These are phyloP conservation scores for Azolla pinnata DNA, from an alignment of 75 land plant species.

Conservation along the genomic window DNA sequence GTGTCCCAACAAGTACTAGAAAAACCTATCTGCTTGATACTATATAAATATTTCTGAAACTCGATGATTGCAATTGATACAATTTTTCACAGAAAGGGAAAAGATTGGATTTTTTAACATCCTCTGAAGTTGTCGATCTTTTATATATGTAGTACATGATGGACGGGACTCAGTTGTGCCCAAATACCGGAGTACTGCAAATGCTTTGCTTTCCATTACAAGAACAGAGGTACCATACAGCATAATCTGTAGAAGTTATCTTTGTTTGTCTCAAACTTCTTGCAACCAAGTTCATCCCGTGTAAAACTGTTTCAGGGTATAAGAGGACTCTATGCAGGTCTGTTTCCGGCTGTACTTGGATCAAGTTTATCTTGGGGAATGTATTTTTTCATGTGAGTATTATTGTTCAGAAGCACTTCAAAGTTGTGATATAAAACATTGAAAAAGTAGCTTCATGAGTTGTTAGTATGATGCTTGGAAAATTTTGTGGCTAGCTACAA, in stretches of 20 bases:
- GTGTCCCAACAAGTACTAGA: no score
- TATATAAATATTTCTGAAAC: no score
- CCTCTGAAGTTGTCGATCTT: background rate
- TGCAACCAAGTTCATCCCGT: no score
- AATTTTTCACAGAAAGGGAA: no score
- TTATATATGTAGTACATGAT: conserved; percentile 50
- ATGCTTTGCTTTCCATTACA: conserved; percentile 70
- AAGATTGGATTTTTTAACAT: no score
- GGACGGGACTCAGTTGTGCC: conserved; percentile 51
- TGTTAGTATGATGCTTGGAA: no score
- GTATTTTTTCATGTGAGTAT: conserved; percentile 91
- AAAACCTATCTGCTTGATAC: no score
- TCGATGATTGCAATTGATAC: no score
- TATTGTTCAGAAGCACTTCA: no score
- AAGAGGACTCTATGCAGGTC: conserved; percentile 87
- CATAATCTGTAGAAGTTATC: background rate
- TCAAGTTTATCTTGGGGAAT: conserved; percentile 92
- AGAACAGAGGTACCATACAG: conserved; percentile 46
- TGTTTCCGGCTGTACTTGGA: conserved; percentile 74
- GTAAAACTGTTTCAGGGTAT: conserved; percentile 48
- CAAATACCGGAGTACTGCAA: conserved; percentile 55
- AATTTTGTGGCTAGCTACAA: no score
- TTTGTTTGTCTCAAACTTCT: background rate
- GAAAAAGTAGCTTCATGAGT: no score
- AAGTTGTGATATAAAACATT: background rate